Evolutionary conservation across 768 basidiomycete genomes (phyloP).

Genomic region (Rhizopogon sp.): DNA sequence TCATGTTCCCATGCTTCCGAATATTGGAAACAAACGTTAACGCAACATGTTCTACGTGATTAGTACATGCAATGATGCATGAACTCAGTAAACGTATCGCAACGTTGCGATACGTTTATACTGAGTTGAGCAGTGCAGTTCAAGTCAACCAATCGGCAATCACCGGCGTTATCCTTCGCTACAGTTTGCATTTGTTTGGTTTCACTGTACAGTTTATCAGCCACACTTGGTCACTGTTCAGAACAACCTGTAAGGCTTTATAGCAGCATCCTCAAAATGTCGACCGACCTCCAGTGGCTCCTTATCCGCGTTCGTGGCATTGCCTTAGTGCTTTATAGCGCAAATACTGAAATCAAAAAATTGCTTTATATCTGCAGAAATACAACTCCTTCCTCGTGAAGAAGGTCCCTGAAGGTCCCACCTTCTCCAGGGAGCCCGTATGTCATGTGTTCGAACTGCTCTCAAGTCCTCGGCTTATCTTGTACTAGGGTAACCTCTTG

Average conservation of each 20-base stretch:
- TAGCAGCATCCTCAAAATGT: constrained; percentile 50
- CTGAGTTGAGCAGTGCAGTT: too few species aligned
- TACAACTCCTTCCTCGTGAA: constrained; percentile 86
- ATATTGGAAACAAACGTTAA: too few species aligned
- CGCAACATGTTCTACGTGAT: too few species aligned
- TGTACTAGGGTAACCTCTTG: constrained; percentile 70
- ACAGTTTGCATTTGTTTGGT: constrained; percentile 22
- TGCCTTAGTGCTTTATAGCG: neutral
- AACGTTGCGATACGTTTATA: too few species aligned
- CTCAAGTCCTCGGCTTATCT: constrained; percentile 5
- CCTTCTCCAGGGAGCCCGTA: constrained; percentile 84
- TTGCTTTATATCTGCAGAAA: constrained; percentile 41
- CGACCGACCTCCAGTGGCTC: constrained; percentile 90
- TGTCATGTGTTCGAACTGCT: constrained; percentile 21
- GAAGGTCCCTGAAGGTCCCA: constrained; percentile 61
- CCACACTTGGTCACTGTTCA: constrained; percentile 20
- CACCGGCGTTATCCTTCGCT: neutral
- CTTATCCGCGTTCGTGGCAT: constrained; percentile 68
- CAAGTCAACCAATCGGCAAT: neutral
- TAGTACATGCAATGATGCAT: too few species aligned
- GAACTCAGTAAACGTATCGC: too few species aligned
- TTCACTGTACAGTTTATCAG: constrained; percentile 29
- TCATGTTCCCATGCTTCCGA: too few species aligned
- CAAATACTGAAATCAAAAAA: neutral
- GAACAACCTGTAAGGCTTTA: constrained; percentile 2